phyloP scores from a whole-genome alignment of 345 rosid species.

The Arabidopsis suecica region DNA sequence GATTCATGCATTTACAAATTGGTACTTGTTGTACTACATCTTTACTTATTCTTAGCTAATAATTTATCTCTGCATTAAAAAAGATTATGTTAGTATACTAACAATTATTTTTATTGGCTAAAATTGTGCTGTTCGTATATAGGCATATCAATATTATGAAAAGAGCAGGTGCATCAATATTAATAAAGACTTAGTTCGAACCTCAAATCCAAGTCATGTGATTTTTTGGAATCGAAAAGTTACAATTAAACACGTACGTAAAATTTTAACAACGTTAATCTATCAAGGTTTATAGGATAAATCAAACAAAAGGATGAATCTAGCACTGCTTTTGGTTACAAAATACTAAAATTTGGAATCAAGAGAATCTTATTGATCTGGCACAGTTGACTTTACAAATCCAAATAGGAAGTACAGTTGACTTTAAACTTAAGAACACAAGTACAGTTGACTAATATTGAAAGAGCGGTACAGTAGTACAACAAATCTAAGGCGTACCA shows the following conservation, averaged over 20 bases:
- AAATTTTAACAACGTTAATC: too few species aligned
- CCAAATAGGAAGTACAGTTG: conserved; percentile 11
- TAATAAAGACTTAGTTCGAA: background rate
- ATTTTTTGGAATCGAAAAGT: background rate
- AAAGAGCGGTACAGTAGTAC: conserved; percentile 44
- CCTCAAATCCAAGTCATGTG: background rate
- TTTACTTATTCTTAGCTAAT: conserved; percentile 34
- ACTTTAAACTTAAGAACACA: background rate
- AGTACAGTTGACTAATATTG: conserved; percentile 39
- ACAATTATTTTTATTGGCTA: background rate
- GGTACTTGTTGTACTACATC: conserved; percentile 41
- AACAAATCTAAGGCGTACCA: conserved; percentile 16
- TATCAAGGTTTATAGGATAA: too few species aligned
- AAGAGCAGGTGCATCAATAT: background rate
- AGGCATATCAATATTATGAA: background rate
- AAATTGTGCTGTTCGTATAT: background rate
- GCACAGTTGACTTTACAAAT: conserved; percentile 28
- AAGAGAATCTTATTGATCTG: conserved; percentile 12
- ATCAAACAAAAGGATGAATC: conserved; percentile 1
- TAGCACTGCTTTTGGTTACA: background rate
- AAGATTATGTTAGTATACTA: background rate
- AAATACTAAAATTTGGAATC: conserved; percentile 6
- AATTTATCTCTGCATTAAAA: conserved; percentile 2
- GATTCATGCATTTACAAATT: conserved; percentile 35
- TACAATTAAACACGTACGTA: background rate